Conservation (phyloP, 495 filamentous ascomycete species). For the Xeromyces bisporus region DNA sequence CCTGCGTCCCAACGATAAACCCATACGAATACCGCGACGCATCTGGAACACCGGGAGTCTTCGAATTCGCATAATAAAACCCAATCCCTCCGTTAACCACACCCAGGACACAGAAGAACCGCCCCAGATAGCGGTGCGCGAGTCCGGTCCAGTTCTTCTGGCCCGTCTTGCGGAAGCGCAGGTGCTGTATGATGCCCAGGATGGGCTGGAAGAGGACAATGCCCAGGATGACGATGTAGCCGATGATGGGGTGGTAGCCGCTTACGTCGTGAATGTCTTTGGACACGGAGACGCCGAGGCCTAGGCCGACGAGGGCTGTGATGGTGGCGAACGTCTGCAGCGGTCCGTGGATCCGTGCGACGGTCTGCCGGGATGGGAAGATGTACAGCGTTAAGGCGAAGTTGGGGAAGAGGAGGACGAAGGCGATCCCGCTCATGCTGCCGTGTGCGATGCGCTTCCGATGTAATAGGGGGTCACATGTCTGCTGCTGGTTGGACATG, state of each 20-base stretch:
- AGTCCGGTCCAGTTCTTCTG: constrained; percentile 33
- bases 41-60: constrained; percentile 7
- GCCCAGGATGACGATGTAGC: constrained; percentile 35
- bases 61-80: constrained; percentile 17
- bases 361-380: constrained; percentile 15
- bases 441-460: constrained; percentile 21
- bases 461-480: constrained; percentile 6
- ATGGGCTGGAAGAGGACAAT: constrained; percentile 43
- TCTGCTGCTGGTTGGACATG: constrained; percentile 4
- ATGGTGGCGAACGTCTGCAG: constrained; percentile 38
- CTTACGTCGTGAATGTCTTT: constrained; percentile 10
- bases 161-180: constrained; percentile 28
- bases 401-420: constrained; percentile 27
- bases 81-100: constrained; percentile 54
- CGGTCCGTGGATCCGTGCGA: constrained; percentile 33
- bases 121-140: constrained; percentile 75
- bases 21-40: constrained; percentile 7
- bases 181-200: constrained; percentile 47
- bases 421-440: constrained; percentile 16
- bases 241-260: constrained; percentile 30
- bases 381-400: constrained; percentile 27
- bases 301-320: constrained; percentile 41
- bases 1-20: constrained; percentile 4
- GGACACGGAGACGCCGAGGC: constrained; percentile 36
- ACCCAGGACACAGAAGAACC: constrained; percentile 47